Percentiles rank a stretch among this genome's conserved stretches.
These are phyloP conservation scores for Hypholoma fasciculare DNA, from an alignment of 768 basidiomycete genomes.

Conservation along the genomic window DNA sequence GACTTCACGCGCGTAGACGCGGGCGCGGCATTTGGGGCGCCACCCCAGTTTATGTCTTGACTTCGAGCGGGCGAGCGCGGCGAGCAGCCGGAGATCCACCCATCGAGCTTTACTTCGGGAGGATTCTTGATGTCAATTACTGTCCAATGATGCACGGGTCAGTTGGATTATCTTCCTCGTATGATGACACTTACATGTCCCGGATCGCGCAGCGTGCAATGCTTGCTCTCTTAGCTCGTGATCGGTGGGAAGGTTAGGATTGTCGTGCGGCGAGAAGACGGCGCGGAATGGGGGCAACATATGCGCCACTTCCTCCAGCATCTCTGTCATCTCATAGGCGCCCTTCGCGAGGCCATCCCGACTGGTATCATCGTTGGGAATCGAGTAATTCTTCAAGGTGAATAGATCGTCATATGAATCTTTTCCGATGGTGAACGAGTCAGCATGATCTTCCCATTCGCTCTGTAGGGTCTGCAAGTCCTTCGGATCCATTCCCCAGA, in stretches of 20 bases:
- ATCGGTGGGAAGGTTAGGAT: slow-evolving; percentile 39
- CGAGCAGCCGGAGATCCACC: slow-evolving; percentile 41
- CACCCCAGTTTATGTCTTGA: slow-evolving; percentile 26
- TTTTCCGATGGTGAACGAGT: slow-evolving; percentile 42
- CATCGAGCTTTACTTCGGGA: slow-evolving; percentile 27
- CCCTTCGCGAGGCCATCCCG: slow-evolving; percentile 25
- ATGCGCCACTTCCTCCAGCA: slow-evolving; percentile 40
- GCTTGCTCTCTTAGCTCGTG: slow-evolving; percentile 34
- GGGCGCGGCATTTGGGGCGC: slow-evolving; percentile 16
- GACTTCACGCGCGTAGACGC: slow-evolving; percentile 25
- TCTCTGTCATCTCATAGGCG: slow-evolving; percentile 33
- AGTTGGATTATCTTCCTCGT: neutral
- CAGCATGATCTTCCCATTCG: slow-evolving; percentile 36
- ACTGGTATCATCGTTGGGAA: slow-evolving; percentile 24
- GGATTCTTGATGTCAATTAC: slow-evolving; percentile 32
- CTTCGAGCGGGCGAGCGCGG: slow-evolving; percentile 31
- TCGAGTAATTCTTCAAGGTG: slow-evolving; percentile 26
- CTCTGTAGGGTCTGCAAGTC: slow-evolving; percentile 34
- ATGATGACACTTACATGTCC: slow-evolving; percentile 31
- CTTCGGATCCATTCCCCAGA: slow-evolving; percentile 60
- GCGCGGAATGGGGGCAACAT: slow-evolving; percentile 49
- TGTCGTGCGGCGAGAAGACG: slow-evolving; percentile 52
- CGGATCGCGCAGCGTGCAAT: slow-evolving; percentile 34
- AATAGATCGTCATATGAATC: slow-evolving; percentile 20
- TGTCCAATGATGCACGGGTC: slow-evolving; percentile 4